phyloP scores from a whole-genome alignment of 2,329 filamentous ascomycete genomes.

The Colletotrichum chlorophyti region DNA sequence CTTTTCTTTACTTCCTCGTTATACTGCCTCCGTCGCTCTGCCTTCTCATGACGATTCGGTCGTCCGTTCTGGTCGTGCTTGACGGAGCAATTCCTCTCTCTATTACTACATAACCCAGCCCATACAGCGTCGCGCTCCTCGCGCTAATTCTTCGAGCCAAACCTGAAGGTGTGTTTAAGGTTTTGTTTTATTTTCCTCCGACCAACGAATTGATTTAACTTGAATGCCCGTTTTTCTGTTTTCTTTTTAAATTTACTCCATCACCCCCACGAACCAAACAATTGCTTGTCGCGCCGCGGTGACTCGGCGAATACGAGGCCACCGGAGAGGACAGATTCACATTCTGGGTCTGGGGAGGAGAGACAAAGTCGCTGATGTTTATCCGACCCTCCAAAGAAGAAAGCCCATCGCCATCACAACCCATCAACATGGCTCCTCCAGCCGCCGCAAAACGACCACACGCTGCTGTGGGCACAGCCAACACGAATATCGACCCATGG shows the following conservation, averaged over 20 bases:
- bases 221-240: not conserved
- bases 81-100: not conserved
- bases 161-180: constrained; percentile 18
- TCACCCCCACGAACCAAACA: not conserved
- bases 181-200: not conserved
- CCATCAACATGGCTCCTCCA: constrained; percentile 24
- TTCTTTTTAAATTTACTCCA: not conserved
- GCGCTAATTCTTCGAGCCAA: constrained; percentile 13
- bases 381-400: constrained; percentile 6
- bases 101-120: not conserved
- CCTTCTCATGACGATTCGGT: constrained; percentile 12
- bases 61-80: not conserved
- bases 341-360: not conserved
- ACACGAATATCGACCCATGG: constrained; percentile 1
- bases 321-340: constrained; percentile 26
- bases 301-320: too few species aligned
- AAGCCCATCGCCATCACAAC: constrained; percentile 1
- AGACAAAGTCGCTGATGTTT: constrained; percentile 18
- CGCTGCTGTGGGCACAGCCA: constrained; percentile 16
- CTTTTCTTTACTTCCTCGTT: constrained; percentile 11
- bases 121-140: not conserved
- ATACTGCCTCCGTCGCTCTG: not conserved
- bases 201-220: not conserved
- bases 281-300: not conserved
- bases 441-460: constrained; percentile 23